phyloP scores from a whole-genome alignment of 805 yeast species.

The Myxozyma sirexii region DNA sequence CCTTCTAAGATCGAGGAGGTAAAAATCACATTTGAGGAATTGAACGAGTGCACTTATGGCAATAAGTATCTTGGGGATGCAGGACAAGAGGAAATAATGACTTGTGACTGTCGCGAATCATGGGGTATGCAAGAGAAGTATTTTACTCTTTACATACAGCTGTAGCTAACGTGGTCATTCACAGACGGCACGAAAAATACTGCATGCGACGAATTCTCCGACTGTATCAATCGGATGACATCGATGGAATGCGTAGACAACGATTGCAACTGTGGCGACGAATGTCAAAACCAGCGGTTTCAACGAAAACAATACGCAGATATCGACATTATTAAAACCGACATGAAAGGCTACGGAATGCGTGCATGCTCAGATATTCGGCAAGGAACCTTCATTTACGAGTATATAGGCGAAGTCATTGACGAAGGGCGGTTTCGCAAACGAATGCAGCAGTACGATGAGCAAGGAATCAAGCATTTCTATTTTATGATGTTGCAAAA shows the following conservation, averaged over 20 bases:
- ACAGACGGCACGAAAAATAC: conserved; percentile 49
- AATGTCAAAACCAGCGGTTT: conserved; percentile 86
- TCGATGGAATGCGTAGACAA: conserved; percentile 86
- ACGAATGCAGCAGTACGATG: conserved; percentile 75
- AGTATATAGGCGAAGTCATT: conserved; percentile 92
- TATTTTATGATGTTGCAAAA: conserved; percentile 85
- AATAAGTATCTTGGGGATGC: conserved; percentile 65
- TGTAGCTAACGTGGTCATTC: too few relatives aligned
- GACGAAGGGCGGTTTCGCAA: conserved; percentile 74
- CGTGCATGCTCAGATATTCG: conserved; percentile 64
- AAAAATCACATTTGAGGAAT: conserved; percentile 53
- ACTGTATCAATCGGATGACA: conserved; percentile 89
- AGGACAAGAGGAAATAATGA: conserved; percentile 80
- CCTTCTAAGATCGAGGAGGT: conserved; percentile 75
- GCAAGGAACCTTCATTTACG: conserved; percentile 76
- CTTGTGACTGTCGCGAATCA: conserved; percentile 81
- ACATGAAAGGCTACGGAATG: conserved; percentile 86
- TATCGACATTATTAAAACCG: conserved; percentile 82
- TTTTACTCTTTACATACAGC: too few relatives aligned
- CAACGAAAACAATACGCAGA: conserved; percentile 73
- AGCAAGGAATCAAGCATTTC: conserved; percentile 86
- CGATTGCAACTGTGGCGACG: conserved; percentile 69
- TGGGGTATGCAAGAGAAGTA: conserved; percentile 31
- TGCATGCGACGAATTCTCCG: conserved; percentile 85
- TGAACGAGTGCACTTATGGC: conserved; percentile 65